Conservation (phyloP, 2,329 filamentous ascomycete species). For the Ceratocystis diversiconidia region DNA sequence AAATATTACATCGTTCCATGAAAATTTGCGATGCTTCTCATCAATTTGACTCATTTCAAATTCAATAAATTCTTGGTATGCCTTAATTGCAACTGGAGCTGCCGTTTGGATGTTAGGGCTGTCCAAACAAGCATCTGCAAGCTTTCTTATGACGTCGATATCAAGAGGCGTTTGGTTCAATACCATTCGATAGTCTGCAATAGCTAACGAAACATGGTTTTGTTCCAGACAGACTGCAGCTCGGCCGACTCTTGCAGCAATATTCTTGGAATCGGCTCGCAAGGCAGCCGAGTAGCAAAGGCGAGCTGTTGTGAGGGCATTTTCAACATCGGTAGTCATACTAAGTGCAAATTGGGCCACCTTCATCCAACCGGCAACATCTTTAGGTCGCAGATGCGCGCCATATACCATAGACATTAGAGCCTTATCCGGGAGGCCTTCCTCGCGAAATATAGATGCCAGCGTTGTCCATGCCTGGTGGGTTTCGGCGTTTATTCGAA, state of each 20-base stretch:
- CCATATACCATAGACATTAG: constrained; percentile 47
- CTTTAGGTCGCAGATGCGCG: constrained; percentile 47
- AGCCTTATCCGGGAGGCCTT: constrained; percentile 42
- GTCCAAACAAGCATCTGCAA: constrained; percentile 44
- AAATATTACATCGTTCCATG: constrained; percentile 74
- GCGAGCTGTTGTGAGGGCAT: constrained; percentile 38
- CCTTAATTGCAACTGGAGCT: constrained; percentile 30
- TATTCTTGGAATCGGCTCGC: constrained; percentile 40
- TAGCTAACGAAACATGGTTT: constrained; percentile 39
- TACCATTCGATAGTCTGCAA: constrained; percentile 42
- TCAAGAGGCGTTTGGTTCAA: constrained; percentile 40
- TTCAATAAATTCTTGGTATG: constrained; percentile 36
- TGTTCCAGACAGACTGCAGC: constrained; percentile 43
- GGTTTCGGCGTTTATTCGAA: constrained; percentile 54
- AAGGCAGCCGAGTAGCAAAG: constrained; percentile 47
- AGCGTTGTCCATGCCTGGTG: constrained; percentile 51
- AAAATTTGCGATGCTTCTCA: constrained; percentile 29
- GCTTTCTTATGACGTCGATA: constrained; percentile 39
- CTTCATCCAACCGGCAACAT: constrained; percentile 44
- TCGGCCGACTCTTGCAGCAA: constrained; percentile 45
- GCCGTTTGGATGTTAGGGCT: constrained; percentile 32
- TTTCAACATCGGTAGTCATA: constrained; percentile 28
- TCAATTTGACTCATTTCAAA: constrained; percentile 26
- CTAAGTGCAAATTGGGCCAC: constrained; percentile 42
- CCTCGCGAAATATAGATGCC: constrained; percentile 46